These are phyloP conservation scores for Sarocladium strictum DNA, from an alignment of 2,329 filamentous ascomycete genomes.

Conservation along the genomic window DNA sequence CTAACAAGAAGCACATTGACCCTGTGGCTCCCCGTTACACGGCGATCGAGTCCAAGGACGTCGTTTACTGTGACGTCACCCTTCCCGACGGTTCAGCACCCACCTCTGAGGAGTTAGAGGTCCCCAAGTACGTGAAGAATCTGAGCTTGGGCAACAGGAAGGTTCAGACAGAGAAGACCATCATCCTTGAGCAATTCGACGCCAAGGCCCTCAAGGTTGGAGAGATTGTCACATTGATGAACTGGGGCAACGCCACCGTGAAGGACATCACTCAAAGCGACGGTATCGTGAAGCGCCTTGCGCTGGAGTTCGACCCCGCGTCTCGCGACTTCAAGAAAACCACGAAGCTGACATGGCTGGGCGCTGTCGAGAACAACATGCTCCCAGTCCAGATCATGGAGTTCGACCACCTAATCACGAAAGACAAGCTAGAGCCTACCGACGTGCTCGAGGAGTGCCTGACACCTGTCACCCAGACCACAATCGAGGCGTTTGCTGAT, in stretches of 20 bases:
- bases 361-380: conserved; percentile 69
- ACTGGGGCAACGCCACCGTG: conserved; percentile 87
- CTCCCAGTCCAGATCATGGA: conserved; percentile 83
- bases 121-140: conserved; percentile 88
- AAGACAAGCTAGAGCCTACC: conserved; percentile 87
- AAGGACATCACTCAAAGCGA: conserved; percentile 45
- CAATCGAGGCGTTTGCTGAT: conserved; percentile 72
- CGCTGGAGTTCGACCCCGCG: conserved; percentile 14
- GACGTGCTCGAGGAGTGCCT: conserved; percentile 81
- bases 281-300: not conserved
- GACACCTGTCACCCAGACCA: conserved; percentile 67
- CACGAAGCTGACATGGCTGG: conserved; percentile 96
- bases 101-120: conserved; percentile 55
- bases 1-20: conserved; percentile 80
- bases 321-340: conserved; percentile 87
- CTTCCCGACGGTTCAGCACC: conserved; percentile 64
- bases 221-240: conserved; percentile 95
- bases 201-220: conserved; percentile 72
- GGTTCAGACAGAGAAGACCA: conserved; percentile 67
- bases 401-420: conserved; percentile 92
- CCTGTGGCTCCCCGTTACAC: conserved; percentile 69
- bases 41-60: conserved; percentile 62
- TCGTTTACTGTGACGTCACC: conserved; percentile 56
- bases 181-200: conserved; percentile 83
- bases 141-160: conserved; percentile 77